Evolutionary conservation across 2,329 filamentous ascomycete genomes (phyloP).

Genomic region (Diaporthe aspalathi): DNA sequence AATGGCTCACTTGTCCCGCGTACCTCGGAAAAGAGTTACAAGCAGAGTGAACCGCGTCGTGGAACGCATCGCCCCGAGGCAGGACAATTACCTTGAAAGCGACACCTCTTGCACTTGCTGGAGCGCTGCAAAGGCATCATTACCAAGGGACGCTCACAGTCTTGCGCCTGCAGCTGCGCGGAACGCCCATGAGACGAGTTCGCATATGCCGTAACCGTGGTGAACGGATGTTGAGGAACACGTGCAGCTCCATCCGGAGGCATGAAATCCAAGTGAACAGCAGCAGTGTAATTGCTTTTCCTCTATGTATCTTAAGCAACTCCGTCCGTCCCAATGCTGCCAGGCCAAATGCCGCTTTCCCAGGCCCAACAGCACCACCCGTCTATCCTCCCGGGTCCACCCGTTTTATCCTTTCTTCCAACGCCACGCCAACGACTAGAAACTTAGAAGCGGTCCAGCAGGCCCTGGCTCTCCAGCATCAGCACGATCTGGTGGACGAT

Average conservation of each 20-base stretch:
- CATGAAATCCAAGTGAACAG: constrained; percentile 25
- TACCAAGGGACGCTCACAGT: not conserved
- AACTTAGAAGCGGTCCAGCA: constrained; percentile 78
- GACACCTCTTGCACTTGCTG: not conserved
- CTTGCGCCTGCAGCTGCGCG: too few relatives aligned
- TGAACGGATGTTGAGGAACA: not conserved
- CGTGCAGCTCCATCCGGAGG: constrained; percentile 14
- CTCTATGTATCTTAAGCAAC: constrained; percentile 21
- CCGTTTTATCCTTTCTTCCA: not conserved
- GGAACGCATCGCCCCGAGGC: not conserved
- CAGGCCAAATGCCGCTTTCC: constrained; percentile 7
- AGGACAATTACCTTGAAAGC: not conserved
- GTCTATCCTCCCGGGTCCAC: not conserved
- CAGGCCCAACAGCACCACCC: not conserved
- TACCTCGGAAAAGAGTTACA: not conserved
- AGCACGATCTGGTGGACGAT: constrained; percentile 98
- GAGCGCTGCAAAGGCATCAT: not conserved
- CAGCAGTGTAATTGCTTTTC: constrained; percentile 13
- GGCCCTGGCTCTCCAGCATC: constrained; percentile 87
- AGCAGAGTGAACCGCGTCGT: not conserved
- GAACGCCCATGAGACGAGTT: not conserved
- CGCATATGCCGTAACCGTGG: not conserved
- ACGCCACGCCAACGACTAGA: constrained; percentile 6
- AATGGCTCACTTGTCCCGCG: not conserved
- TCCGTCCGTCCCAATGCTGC: constrained; percentile 23